Conservation (phyloP, 768 basidiomycete genomes). For the Coprinellus aureogranulatus region DNA sequence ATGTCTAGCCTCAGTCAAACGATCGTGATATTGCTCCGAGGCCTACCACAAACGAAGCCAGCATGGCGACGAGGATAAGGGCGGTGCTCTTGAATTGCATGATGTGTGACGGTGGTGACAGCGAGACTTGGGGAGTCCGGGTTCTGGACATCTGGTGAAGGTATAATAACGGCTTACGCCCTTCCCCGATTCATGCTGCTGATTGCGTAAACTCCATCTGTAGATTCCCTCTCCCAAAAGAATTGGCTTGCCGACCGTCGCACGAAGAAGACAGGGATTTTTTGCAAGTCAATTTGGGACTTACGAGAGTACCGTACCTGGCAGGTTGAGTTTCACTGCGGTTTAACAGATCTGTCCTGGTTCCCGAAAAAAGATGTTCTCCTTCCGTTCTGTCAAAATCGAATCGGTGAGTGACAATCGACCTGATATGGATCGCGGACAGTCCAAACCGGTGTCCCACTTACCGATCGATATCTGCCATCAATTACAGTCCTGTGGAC, state of each 20-base stretch:
- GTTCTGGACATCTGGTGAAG: conserved; percentile 9
- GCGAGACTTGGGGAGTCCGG: background rate
- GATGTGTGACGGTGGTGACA: background rate
- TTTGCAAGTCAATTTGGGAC: background rate
- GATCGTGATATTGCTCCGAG: background rate
- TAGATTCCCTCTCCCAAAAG: background rate
- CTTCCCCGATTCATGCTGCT: background rate
- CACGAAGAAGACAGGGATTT: background rate
- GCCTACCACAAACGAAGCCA: background rate
- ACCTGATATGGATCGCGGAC: background rate
- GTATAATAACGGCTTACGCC: background rate
- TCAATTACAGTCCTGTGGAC: background rate
- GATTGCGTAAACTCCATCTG: background rate
- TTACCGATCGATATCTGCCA: background rate
- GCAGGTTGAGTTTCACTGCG: background rate
- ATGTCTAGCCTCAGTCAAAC: background rate
- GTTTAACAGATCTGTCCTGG: background rate
- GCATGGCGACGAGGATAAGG: background rate
- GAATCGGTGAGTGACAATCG: background rate
- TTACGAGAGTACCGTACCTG: background rate
- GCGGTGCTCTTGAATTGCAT: background rate
- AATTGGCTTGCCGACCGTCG: background rate
- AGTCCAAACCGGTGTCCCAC: background rate
- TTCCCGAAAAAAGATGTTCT: background rate
- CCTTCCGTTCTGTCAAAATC: background rate